Conservation (phyloP, 495 filamentous ascomycete species). For the Hypoxylon fuscum region DNA sequence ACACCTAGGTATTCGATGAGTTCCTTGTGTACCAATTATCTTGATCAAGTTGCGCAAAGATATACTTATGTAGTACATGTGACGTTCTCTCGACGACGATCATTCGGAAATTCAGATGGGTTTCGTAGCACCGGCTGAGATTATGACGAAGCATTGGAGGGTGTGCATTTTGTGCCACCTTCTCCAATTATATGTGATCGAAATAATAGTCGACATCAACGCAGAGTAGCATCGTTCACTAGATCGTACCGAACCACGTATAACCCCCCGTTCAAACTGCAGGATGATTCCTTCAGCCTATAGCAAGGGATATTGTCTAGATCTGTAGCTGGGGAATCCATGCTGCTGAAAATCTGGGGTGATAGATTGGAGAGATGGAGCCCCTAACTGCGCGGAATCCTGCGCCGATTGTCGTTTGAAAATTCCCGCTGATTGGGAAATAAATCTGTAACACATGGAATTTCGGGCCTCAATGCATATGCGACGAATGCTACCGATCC, state of each 20-base stretch:
- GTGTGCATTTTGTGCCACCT: not conserved
- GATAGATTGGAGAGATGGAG: not conserved
- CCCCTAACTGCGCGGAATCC: not conserved
- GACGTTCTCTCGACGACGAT: not conserved
- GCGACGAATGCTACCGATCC: not conserved
- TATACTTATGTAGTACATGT: not conserved
- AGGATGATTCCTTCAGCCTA: not conserved
- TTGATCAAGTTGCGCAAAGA: not conserved
- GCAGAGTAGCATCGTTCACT: not conserved
- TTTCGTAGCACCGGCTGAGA: not conserved
- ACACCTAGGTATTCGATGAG: not conserved
- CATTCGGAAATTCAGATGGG: not conserved
- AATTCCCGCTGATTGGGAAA: not conserved
- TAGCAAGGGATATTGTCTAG: not conserved
- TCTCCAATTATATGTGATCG: not conserved
- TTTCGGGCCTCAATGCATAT: not conserved
- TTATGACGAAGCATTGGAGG: not conserved
- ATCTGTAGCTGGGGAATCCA: no score
- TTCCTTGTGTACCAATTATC: not conserved
- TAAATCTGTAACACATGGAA: not conserved
- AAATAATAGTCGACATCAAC: not conserved
- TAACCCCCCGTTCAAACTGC: not conserved
- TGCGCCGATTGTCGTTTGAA: not conserved
- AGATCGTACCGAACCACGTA: not conserved
- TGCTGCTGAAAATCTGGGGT: not conserved